phyloP scores from a whole-genome alignment of 257 asterid species.

The Nicotiana obtusifolia region DNA sequence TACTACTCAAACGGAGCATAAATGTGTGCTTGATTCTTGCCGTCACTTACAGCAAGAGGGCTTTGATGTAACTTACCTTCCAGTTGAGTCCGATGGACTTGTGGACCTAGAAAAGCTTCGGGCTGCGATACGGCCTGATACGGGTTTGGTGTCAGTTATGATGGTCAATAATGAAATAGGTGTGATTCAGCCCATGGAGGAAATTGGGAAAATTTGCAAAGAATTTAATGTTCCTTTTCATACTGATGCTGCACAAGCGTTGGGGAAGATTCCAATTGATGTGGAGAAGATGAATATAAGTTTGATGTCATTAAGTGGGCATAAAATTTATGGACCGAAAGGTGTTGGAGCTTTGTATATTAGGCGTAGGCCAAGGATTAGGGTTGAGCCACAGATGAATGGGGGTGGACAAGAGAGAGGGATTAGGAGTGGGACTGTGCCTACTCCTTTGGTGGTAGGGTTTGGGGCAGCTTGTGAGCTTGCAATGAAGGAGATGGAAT shows the following conservation, averaged over 20 bases:
- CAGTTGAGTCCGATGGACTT: slow-evolving; percentile 70
- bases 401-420: slow-evolving; percentile 99
- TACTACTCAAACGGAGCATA: slow-evolving; percentile 97
- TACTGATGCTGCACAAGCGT: slow-evolving; percentile 92
- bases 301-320: slow-evolving; percentile 95
- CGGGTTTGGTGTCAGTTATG: slow-evolving; percentile 85
- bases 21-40: slow-evolving; percentile 92
- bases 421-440: slow-evolving; percentile 94
- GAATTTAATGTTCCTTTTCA: slow-evolving; percentile 75
- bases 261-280: slow-evolving; percentile 85
- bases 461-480: slow-evolving; percentile 92
- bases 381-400: slow-evolving; percentile 96
- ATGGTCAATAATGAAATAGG: slow-evolving; percentile 99
- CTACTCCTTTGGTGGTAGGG: slow-evolving; percentile 90
- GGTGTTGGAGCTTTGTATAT: slow-evolving; percentile 90
- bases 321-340: slow-evolving; percentile 91
- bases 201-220: slow-evolving; percentile 82
- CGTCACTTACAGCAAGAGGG: slow-evolving; percentile 93
- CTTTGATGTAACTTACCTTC: slow-evolving; percentile 80
- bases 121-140: slow-evolving; percentile 69
- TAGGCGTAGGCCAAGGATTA: slow-evolving; percentile 88
- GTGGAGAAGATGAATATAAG: slow-evolving; percentile 88
- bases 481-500: slow-evolving; percentile 92
- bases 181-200: slow-evolving; percentile 85
- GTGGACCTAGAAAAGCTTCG: slow-evolving; percentile 60